These are phyloP conservation scores for Tillandsia fasciculata DNA, from an alignment of 176 grass and related monocot genomes.

Conservation along the genomic window DNA sequence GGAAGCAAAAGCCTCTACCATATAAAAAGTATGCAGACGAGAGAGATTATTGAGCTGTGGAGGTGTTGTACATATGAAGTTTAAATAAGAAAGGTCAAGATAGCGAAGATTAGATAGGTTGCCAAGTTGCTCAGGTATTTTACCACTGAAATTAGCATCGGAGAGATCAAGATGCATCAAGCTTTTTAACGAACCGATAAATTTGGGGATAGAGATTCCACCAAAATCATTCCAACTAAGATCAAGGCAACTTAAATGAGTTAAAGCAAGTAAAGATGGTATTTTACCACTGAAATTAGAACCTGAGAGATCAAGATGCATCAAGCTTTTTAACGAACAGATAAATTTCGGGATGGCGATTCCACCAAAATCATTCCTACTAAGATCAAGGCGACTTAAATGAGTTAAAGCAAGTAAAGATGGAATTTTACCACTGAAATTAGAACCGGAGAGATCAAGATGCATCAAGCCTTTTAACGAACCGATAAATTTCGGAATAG, in stretches of 20 bases:
- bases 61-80: neutral
- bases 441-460: neutral
- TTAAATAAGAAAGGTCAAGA: neutral
- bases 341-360: too few relatives aligned
- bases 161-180: neutral
- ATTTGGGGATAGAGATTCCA: neutral
- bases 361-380: too few relatives aligned
- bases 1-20: neutral
- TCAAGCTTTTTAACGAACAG: too few relatives aligned
- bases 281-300: too few relatives aligned
- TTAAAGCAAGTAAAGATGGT: conserved; percentile 9
- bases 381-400: too few relatives aligned
- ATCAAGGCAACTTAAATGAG: neutral
- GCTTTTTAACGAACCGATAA: neutral
- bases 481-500: neutral
- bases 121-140: neutral
- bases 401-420: too few relatives aligned
- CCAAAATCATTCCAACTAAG: conserved; percentile 1
- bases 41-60: neutral
- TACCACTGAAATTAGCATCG: neutral
- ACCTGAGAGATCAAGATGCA: too few relatives aligned
- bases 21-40: neutral
- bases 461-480: neutral
- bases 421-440: neutral
- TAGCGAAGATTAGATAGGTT: neutral